Base-by-base conservation (phyloP, 1,284 basidiomycete genomes). In the Irpex rosettiformis region DNA sequence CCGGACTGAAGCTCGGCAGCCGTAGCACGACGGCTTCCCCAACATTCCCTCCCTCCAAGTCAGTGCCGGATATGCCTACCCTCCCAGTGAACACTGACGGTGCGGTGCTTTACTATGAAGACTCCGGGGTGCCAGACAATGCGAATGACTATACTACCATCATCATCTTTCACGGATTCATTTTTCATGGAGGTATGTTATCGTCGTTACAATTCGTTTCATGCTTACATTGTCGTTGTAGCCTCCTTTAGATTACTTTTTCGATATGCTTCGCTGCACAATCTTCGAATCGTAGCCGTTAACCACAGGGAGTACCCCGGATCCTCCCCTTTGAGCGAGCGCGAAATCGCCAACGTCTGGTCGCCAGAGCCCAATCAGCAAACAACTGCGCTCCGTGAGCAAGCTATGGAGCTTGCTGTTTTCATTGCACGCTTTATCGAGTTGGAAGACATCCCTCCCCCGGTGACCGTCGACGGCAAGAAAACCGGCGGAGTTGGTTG, bases 131-230 rank as follows among this genome's bases (percentile, higher is more conserved):
- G 11, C 64, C 65, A 6, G 8, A 2, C 16, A 47, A 30, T 10
- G 25, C 37, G n/a, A n/a, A 52, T 2, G 43, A 30, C 42, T 66
- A 66, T 37, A 53, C 52, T 16, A 66, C 65, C 5, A 21, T 65
- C 13, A 49, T 66, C 16, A 6, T 65, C 3, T 42, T 64, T 8
- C 63, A 65, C 37, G 65, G 65, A 11, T 48, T 59, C 8, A 24
- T 58, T 13, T 63, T 62, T 53, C 61, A 66, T 48, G 47, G 62
- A 18, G 62, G 65, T 66, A 51, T 52, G 63, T 57, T 25, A 52
- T 16, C 18, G 11, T 16, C 21, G 6, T 21, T 21, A 21, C 4
- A 47, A 21, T 10, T 21, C 4, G 45, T 10, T 21, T 25, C 24
- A 47, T 21, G 24, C 24, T 47, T 13, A 21, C 11, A 8, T 4